phyloP scores from a whole-genome alignment of 2,329 filamentous ascomycete genomes.

The Pseudogymnoascus sp. region DNA sequence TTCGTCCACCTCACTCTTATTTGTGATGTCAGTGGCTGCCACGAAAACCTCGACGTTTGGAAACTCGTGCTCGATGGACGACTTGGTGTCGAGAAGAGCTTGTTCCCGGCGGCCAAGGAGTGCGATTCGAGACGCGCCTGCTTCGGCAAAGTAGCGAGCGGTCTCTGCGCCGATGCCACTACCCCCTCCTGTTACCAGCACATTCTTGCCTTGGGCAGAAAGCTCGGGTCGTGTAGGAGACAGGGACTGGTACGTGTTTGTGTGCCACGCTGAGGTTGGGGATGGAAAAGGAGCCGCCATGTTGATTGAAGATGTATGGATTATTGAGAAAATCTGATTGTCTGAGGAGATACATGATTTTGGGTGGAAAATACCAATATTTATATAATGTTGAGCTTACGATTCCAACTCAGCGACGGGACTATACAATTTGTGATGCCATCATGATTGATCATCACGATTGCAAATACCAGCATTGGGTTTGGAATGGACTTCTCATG shows the following conservation, averaged over 20 bases:
- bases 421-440: slow-evolving; percentile 19
- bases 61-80: slow-evolving; percentile 28
- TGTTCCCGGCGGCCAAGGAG: slow-evolving; percentile 34
- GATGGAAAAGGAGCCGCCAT: slow-evolving; percentile 30
- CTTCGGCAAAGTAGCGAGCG: slow-evolving; percentile 34
- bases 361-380: slow-evolving; percentile 13
- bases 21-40: slow-evolving; percentile 28
- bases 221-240: slow-evolving; percentile 33
- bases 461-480: neutral
- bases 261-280: slow-evolving; percentile 32
- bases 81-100: slow-evolving; percentile 30
- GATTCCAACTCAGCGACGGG: slow-evolving; percentile 14
- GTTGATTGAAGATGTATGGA: slow-evolving; percentile 15
- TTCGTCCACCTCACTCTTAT: slow-evolving; percentile 25
- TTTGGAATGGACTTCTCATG: neutral
- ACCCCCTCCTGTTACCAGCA: slow-evolving; percentile 37
- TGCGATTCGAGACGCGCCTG: slow-evolving; percentile 35
- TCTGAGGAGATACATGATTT: slow-evolving; percentile 11
- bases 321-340: slow-evolving; percentile 11
- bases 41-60: slow-evolving; percentile 28
- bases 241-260: slow-evolving; percentile 29
- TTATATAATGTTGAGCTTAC: slow-evolving; percentile 17
- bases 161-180: slow-evolving; percentile 38
- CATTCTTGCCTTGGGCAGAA: slow-evolving; percentile 31
- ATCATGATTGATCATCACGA: slow-evolving; percentile 9